A percentile compares a stretch with the other conserved stretches of the same genome.
Evolutionary conservation across 208 protist species (phyloP).

Genomic region (Wallacemonas sp.): DNA sequence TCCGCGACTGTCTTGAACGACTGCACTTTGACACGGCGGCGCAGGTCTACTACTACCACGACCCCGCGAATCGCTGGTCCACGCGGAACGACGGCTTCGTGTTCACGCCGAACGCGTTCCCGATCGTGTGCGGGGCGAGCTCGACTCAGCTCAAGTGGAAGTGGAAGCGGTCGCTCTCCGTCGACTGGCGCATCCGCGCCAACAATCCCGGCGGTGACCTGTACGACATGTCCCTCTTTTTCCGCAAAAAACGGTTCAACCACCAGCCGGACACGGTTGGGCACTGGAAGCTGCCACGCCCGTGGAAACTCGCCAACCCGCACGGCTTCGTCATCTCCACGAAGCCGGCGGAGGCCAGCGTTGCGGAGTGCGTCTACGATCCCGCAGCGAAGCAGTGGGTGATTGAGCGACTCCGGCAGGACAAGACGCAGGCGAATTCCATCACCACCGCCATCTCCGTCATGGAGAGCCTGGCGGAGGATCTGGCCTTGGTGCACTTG

Average conservation of each 20-base stretch:
- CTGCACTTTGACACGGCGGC: slow-evolving; percentile 23
- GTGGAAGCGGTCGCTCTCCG: slow-evolving; percentile 71
- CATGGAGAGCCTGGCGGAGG: slow-evolving; percentile 72
- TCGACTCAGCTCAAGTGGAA: slow-evolving; percentile 83
- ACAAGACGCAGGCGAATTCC: slow-evolving; percentile 77
- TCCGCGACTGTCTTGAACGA: slow-evolving; percentile 36
- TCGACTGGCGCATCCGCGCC: slow-evolving; percentile 69
- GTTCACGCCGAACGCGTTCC: slow-evolving; percentile 77
- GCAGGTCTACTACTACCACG: slow-evolving; percentile 45
- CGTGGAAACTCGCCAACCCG: slow-evolving; percentile 55
- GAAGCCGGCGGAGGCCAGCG: slow-evolving; percentile 22
- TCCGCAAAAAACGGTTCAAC: slow-evolving; percentile 67
- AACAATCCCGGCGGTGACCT: slow-evolving; percentile 26
- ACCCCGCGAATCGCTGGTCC: slow-evolving; percentile 33
- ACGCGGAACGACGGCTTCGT: slow-evolving; percentile 82
- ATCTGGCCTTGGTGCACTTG: slow-evolving; percentile 48
- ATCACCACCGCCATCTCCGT: slow-evolving; percentile 84
- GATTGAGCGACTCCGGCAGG: slow-evolving; percentile 65
- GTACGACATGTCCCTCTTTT: slow-evolving; percentile 65
- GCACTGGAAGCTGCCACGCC: slow-evolving; percentile 49
- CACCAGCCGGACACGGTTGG: slow-evolving; percentile 59
- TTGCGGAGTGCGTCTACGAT: slow-evolving; percentile 69
- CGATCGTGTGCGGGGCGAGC: slow-evolving; percentile 57
- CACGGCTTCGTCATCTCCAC: slow-evolving; percentile 36
- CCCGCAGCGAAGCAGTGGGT: slow-evolving; percentile 34